Evolutionary conservation across 257 asterid species (phyloP).

Genomic region (Solanum lignicaule): DNA sequence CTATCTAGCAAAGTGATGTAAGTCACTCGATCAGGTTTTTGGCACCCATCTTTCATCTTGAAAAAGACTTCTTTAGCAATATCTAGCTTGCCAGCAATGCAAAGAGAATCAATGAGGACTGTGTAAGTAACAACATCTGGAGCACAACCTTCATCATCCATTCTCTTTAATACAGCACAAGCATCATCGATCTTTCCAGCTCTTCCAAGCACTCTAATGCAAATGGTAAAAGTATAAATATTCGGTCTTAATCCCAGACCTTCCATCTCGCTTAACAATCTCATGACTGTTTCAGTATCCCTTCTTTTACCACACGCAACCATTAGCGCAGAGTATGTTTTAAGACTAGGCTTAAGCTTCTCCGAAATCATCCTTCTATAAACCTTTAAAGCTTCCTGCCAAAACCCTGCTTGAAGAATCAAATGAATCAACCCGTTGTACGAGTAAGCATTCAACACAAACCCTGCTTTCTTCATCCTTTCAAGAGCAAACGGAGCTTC

Average conservation of each 20-base stretch:
- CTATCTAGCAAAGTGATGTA: conserved; percentile 81
- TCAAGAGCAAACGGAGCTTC: conserved; percentile 69
- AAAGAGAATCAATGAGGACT: conserved; percentile 88
- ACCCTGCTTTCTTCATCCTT: conserved; percentile 57
- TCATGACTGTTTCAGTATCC: conserved; percentile 69
- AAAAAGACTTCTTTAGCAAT: conserved; percentile 59
- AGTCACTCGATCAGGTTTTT: conserved; percentile 86
- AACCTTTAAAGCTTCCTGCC: conserved; percentile 53
- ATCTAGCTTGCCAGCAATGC: conserved; percentile 75
- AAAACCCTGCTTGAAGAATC: conserved; percentile 69
- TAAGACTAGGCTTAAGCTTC: conserved; percentile 80
- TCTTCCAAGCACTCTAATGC: conserved; percentile 86
- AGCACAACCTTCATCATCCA: conserved; percentile 81
- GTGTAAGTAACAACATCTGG: conserved; percentile 94
- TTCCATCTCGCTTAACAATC: conserved; percentile 77
- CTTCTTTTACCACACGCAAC: conserved; percentile 83
- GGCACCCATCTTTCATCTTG: conserved; percentile 69
- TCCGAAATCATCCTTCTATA: conserved; percentile 75
- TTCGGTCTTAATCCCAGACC: conserved; percentile 76
- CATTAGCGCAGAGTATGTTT: conserved; percentile 91
- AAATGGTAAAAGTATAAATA: conserved; percentile 82
- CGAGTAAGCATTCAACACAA: conserved; percentile 77
- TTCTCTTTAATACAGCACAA: conserved; percentile 52
- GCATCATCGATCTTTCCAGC: conserved; percentile 83
- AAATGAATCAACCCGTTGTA: conserved; percentile 91